Conservation (phyloP, 352 stramenopile genomes). For the Phytopythium cucurbitacearum region DNA sequence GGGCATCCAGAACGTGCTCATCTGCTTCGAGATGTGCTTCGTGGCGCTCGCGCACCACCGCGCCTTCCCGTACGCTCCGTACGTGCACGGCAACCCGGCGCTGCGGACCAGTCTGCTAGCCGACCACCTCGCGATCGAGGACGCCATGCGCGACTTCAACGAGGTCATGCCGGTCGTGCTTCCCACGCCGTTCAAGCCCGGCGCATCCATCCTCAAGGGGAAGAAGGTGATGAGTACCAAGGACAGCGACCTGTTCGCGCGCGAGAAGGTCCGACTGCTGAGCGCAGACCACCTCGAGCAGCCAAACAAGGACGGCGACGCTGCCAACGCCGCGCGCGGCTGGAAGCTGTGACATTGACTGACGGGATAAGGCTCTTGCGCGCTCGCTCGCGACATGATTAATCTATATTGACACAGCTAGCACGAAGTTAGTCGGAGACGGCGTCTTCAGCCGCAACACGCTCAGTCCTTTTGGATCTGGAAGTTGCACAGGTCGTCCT, state of each 20-base stretch:
- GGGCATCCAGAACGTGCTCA: slow-evolving; percentile 97
- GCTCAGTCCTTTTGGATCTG: slow-evolving; percentile 47
- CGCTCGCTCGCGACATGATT: not conserved
- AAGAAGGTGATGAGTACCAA: slow-evolving; percentile 28
- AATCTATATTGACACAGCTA: slow-evolving; percentile 9
- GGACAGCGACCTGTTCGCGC: slow-evolving; percentile 34
- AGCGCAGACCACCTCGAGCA: slow-evolving; percentile 26
- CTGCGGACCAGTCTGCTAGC: slow-evolving; percentile 78
- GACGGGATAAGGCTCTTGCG: not conserved
- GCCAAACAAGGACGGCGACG: slow-evolving; percentile 9
- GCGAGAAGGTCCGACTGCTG: slow-evolving; percentile 44
- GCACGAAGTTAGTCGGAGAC: not conserved
- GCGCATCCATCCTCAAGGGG: slow-evolving; percentile 46
- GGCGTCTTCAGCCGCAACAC: not conserved
- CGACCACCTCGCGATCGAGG: slow-evolving; percentile 91
- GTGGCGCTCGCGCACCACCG: slow-evolving; percentile 95
- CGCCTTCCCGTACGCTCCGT: slow-evolving; percentile 92
- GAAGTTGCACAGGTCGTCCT: slow-evolving; percentile 78
- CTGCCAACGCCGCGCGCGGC: slow-evolving; percentile 27
- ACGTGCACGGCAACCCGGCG: slow-evolving; percentile 40
- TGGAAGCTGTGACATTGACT: slow-evolving; percentile 47
- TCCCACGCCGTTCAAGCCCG: slow-evolving; percentile 76
- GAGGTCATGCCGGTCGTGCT: slow-evolving; percentile 87
- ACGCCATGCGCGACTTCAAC: slow-evolving; percentile 94
- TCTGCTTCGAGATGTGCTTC: slow-evolving; percentile 99